Evolutionary conservation across 2,329 filamentous ascomycete genomes (phyloP).

Genomic region (Blastomyces gilchristii): DNA sequence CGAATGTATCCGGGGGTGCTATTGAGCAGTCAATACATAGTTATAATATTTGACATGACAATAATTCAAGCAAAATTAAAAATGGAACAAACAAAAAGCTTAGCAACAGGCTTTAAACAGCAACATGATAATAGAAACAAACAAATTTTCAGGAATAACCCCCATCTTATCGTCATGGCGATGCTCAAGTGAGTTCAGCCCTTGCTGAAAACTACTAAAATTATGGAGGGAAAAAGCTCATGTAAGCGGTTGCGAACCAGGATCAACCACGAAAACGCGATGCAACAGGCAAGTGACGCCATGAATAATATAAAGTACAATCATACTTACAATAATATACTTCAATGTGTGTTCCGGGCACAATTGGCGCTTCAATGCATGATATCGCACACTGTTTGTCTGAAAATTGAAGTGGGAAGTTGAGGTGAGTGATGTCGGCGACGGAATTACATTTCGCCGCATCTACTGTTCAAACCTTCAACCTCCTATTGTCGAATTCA

Average conservation of each 20-base stretch:
- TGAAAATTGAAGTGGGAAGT: neutral
- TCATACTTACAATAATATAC: neutral
- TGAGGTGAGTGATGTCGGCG: neutral
- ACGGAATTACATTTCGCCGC: conserved; percentile 2
- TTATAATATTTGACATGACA: neutral
- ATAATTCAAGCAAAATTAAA: neutral
- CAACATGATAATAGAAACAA: neutral
- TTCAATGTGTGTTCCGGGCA: neutral
- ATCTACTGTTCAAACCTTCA: neutral
- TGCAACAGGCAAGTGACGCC: neutral
- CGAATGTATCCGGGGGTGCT: neutral
- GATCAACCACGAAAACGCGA: neutral
- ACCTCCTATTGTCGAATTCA: neutral
- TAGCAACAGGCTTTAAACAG: neutral
- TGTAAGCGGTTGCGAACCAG: neutral
- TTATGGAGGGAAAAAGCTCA: too few relatives aligned
- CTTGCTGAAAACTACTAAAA: neutral
- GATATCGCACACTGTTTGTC: neutral
- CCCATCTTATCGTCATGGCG: neutral
- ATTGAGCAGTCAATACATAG: neutral
- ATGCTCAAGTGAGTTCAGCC: neutral
- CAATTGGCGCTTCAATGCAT: neutral
- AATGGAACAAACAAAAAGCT: neutral
- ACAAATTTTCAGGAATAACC: neutral
- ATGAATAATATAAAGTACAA: neutral